Base-by-base conservation (phyloP, 2,329 filamentous ascomycete genomes). In the Cercospora citrullina region DNA sequence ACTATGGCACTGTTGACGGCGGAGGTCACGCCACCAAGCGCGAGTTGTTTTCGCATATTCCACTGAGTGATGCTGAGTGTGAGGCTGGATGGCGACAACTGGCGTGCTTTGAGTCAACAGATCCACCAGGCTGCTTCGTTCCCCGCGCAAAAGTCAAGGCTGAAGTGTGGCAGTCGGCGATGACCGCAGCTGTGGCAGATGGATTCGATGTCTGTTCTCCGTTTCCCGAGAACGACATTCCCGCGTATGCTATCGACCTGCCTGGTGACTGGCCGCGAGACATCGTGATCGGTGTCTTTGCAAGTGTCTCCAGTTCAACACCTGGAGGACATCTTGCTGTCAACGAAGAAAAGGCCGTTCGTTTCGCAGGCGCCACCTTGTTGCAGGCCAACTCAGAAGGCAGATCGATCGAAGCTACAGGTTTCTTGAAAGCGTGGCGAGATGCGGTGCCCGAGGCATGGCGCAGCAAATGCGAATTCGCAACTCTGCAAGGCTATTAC, bases 31-130 rank as follows among this genome's bases (percentile, higher is more conserved):
- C 75, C 28, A 76, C 76, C 30, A 82, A 82, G 68, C 72, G 76
- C 5, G 68, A 74, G 45, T 66, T 87, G 2, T 84, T 86, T 69
- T 76, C 75, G 9, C 78, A 87, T 73, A 79, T 87, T 4, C 86
- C 86, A 2, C 75, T 87, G 21, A 87, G 85, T 18, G 72, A 81
- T 16, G 80, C 74, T 5, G 82, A 88, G 72, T 87, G 85, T 70
- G 79, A 84, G 67, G 68, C 69, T 8, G 84, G 77, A 2, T 88
- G 85, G 85, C 75, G 72, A 42, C 80, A 84, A 48, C 71, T 87
- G 12, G 82, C 84, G 72, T 86, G 83, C 31, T 88, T 88, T 76
- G 83, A 87, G 67, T 74, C 69, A n/a, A 63, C 45, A 7, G 65
- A 72, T 33, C 73, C 72, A 63, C 45, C 39, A 39, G 73, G 71